Base-by-base conservation (phyloP, 2,329 filamentous ascomycete genomes). In the Thelonectria rubi region DNA sequence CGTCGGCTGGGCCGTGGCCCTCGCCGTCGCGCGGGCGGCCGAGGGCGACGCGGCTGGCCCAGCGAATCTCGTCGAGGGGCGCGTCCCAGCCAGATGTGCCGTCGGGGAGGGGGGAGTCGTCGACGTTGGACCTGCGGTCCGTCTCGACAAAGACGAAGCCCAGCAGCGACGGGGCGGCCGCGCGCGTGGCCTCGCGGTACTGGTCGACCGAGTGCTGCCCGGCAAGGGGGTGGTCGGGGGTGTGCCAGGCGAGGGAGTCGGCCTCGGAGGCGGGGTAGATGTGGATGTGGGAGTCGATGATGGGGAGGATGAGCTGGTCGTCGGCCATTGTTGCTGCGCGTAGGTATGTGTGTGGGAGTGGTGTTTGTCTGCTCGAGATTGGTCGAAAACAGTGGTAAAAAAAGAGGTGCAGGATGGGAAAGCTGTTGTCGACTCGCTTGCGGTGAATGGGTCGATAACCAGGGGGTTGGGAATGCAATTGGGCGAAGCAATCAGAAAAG, bases 231-330 rank as follows among this genome's bases (percentile, higher is more conserved):
- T 84, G 77, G 48, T 82, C 79, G 5, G 86, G 79, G 3, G 76
- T 83, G 78, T 87, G 86, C 93, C 93, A 97, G 60, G 86, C 79
- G 65, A 96, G 86, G 40, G 86, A 84, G 56, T 83, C 73, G 54
- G 91, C 74, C 70, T 94, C 91, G 55, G 85, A 84, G 47, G 81
- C 77, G 46, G 92, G 91, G 81, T 88, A 97, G 72, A 97, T 88
- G 80, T 97, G 94, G 78, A 97, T 90, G 81, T 97, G 94, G 40
- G 92, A 90, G 81, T 97, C 94, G 77, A 97, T 87, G 73, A 97
- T 89, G 71, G 83, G 86, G 75, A 84, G 78, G 70, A 78, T 60
- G 69, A 79, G 72, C 67, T 76, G 73, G 20, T 75, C 66, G 60
- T 78, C 70, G 57, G 60, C 58, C 56, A 32, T 20, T 3, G 26